A percentile compares a stretch with the other conserved stretches of the same genome.
Evolutionary conservation across 2,329 filamentous ascomycete species (phyloP).

Genomic region (Sporothrix protearum): DNA sequence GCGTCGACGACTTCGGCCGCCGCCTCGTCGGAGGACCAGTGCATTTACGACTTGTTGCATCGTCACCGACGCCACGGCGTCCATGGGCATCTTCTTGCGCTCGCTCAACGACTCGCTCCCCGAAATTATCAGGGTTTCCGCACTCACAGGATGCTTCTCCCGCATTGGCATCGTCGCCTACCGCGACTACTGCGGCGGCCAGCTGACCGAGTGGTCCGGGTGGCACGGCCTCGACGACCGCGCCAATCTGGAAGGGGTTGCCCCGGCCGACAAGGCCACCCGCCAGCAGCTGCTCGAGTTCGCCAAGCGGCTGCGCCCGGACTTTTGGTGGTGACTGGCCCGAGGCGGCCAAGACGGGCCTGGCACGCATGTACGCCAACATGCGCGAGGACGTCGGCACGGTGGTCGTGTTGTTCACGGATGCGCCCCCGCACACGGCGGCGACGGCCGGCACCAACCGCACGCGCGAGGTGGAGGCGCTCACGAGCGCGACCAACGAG

Average conservation of each 20-base stretch:
- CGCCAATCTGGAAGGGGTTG: background rate
- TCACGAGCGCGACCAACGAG: slow-evolving; percentile 11
- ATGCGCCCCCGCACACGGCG: slow-evolving; percentile 30
- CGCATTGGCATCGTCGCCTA: slow-evolving; percentile 51
- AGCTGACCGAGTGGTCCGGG: slow-evolving; percentile 47
- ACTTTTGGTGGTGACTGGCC: slow-evolving; percentile 43
- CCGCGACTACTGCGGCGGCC: slow-evolving; percentile 43
- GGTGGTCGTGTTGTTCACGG: slow-evolving; percentile 49
- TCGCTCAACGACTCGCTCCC: slow-evolving; percentile 47
- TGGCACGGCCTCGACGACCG: slow-evolving; percentile 38
- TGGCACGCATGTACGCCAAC: slow-evolving; percentile 44
- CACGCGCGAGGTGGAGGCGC: slow-evolving; percentile 32
- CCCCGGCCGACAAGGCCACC: slow-evolving; percentile 27
- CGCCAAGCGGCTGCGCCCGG: slow-evolving; percentile 35
- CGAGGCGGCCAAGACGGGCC: slow-evolving; percentile 48
- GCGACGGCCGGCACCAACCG: slow-evolving; percentile 32
- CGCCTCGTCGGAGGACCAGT: slow-evolving; percentile 8
- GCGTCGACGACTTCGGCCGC: background rate
- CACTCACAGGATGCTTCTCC: slow-evolving; percentile 48
- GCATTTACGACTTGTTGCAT: slow-evolving; percentile 44
- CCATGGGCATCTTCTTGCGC: slow-evolving; percentile 43
- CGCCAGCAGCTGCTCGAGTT: slow-evolving; percentile 39
- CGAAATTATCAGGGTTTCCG: slow-evolving; percentile 49
- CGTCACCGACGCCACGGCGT: slow-evolving; percentile 46
- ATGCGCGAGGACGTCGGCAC: slow-evolving; percentile 49